Evolutionary conservation across 164 flowering plant genomes (phyloP), one percentile per base, ranked within the genome.

Genomic region (Paratinospora sagittata): DNA sequence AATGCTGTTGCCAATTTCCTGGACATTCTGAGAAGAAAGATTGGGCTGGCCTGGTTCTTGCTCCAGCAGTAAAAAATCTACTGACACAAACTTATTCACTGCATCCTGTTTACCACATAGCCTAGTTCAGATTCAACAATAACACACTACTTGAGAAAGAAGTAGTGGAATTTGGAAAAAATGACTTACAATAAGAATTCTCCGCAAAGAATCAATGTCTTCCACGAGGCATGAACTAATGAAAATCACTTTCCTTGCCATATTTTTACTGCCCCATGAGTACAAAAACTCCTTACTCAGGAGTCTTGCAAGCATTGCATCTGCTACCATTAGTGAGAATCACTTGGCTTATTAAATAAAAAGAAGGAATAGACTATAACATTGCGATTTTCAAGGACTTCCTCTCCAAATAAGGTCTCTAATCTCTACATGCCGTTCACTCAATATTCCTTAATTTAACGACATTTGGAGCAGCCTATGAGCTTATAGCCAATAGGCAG

Each of bases 1-100:
- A 19, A 88, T 84, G 60, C 83, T 77, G 67, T 79, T 80, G 6
- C 66, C 24, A 67, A 94, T 85, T 23, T 80, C 83, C 79, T 83
- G 83, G 62, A 83, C 72, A 76, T 66, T 78, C 70, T 77, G 84
- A 8, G 83, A 74, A 39, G 74, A n/a, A 66, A 81, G 79, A 63
- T 72, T 43, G 37, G 83, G 80, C 65, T 84, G 86, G 75, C 77
- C 76, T 30, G 81, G 77, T 70, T 81, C 81, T 65, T 79, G 88
- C 79, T 90, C 90, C 72, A 94, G 67, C 65, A 89, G 71, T 23
- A 84, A 63, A 76, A 91, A 91, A 73, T 94, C 96, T 45, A 94
- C 79, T 0, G 88, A 78, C 74, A 91, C 84, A 81, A 87, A 86
- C 71, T 82, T 87, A 68, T 88, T 90, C 1, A 89, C 89, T 27